A percentile compares a stretch with the other conserved stretches of the same genome.
phyloP scores from a whole-genome alignment of 1,284 basidiomycete species.

The Chondrostereum purpureum region DNA sequence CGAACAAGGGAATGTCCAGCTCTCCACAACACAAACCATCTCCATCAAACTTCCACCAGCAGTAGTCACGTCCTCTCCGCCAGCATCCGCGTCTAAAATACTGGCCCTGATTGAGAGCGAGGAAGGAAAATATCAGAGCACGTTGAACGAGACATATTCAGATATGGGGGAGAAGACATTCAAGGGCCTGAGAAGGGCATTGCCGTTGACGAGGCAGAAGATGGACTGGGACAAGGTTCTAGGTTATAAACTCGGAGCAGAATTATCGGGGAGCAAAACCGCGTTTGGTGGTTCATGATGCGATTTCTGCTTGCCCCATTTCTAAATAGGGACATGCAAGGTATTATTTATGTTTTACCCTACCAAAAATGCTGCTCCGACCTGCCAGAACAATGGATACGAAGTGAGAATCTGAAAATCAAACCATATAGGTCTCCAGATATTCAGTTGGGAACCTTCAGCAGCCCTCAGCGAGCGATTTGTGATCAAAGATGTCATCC shows the following conservation, averaged over 20 bases:
- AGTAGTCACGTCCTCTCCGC: conserved; percentile 42
- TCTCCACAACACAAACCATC: conserved; percentile 67
- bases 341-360: no score
- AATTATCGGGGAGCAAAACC: no score
- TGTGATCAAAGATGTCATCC: no score
- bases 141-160: conserved; percentile 74
- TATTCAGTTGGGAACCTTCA: no score
- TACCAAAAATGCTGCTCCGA: no score
- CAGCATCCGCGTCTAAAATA: conserved; percentile 61
- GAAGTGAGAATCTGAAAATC: no score
- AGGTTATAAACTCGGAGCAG: conserved; percentile 15
- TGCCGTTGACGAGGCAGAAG: conserved; percentile 90
- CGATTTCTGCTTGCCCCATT: no score
- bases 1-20: conserved; percentile 94
- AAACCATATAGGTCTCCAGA: no score
- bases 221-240: conserved; percentile 88
- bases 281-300: no score
- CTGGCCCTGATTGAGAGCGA: conserved; percentile 76
- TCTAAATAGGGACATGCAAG: no score
- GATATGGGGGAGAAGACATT: conserved; percentile 90
- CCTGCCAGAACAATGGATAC: no score
- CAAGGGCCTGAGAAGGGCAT: conserved; percentile 78
- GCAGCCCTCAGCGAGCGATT: no score
- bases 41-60: conserved; percentile 60
- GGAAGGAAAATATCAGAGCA: conserved; percentile 72